Evolutionary conservation across 2,329 filamentous ascomycete species (phyloP), one percentile per base, ranked within the genome.

Genomic region (Arthrobotrys iridis): DNA sequence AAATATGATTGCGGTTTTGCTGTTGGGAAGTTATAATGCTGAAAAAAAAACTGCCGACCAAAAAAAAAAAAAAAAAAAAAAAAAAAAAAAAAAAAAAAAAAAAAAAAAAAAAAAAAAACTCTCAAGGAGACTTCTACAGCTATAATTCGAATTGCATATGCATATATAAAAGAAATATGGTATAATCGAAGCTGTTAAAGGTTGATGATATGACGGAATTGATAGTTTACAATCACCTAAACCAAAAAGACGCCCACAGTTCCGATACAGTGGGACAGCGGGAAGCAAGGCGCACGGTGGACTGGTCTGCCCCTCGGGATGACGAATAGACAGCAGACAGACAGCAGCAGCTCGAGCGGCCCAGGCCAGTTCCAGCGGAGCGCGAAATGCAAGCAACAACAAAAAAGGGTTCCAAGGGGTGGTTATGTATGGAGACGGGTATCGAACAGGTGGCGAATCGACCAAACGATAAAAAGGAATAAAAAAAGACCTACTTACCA

Each of bases 231-330:
- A 18, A 18, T n/a, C 50, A 13, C 48, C 26, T 30, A 26, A 55
- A 52, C 26, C 46, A 24, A 55, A 37, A 37, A 24, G 18, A 30
- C 30, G 60, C n/a, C n/a, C n/a, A n/a, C n/a, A n/a, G n/a, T 74
- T 66, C 60, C 60, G 60, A 60, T 60, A 74, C 70, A 43, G 70
- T 74, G 70, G 60, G 26, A 67, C 70, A 26, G 45, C 52, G 60
- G 43, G 65, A 10, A 20, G 20, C 28, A 58, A 55, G 46, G 66
- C 59, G 41, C 59, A 72, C 40, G 48, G 48, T 35, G 63, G 41
- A 58, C 20, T 43, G n/a, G 52, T 52, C 37, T 55, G 55, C 40
- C 33, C 26, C 22, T 55, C 55, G 55, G 65, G 57, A 71, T 71
- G 58, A 71, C 46, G 66, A 64, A 64, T 40, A 46, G 30, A 22